A percentile compares a stretch with the other conserved stretches of the same genome.
phyloP scores from a whole-genome alignment of 345 rosid species.

The Rubroshorea leprosula region DNA sequence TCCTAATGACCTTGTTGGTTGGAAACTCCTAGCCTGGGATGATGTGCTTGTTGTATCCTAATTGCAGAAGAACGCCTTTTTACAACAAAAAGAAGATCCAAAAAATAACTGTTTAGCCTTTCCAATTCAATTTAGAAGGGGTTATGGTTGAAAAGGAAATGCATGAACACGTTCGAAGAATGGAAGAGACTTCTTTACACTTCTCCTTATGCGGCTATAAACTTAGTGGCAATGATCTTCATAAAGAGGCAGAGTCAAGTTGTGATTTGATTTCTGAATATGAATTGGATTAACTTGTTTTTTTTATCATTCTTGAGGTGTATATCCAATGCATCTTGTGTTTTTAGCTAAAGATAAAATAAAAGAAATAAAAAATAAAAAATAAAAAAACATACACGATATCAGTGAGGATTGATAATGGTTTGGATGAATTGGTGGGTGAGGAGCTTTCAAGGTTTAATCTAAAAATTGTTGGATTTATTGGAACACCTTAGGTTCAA shows the following conservation, averaged over 20 bases:
- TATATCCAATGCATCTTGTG: not conserved
- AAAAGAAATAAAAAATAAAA: too few relatives aligned
- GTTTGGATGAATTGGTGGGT: too few relatives aligned
- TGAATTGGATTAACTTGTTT: conserved; percentile 26
- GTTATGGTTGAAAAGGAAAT: conserved; percentile 78
- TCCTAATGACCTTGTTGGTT: conserved; percentile 49
- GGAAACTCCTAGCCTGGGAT: conserved; percentile 55
- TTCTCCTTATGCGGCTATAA: conserved; percentile 44
- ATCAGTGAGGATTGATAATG: too few relatives aligned
- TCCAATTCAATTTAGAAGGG: conserved; percentile 70
- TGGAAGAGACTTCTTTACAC: conserved; percentile 84
- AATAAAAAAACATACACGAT: too few relatives aligned
- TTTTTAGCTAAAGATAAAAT: too few relatives aligned
- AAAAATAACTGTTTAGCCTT: conserved; percentile 37
- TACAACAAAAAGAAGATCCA: conserved; percentile 22
- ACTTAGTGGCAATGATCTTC: conserved; percentile 10
- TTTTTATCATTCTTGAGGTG: not conserved
- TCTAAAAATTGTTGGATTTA: too few relatives aligned
- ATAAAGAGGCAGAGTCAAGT: conserved; percentile 30
- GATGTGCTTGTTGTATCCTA: conserved; percentile 52
- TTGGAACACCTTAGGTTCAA: too few relatives aligned
- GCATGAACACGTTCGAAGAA: conserved; percentile 71
- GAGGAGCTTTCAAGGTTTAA: too few relatives aligned
- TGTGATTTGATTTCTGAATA: conserved; percentile 26
- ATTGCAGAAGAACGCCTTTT: conserved; percentile 33